Conservation (phyloP, 2,329 filamentous ascomycete species). For the Microdochium nivale region DNA sequence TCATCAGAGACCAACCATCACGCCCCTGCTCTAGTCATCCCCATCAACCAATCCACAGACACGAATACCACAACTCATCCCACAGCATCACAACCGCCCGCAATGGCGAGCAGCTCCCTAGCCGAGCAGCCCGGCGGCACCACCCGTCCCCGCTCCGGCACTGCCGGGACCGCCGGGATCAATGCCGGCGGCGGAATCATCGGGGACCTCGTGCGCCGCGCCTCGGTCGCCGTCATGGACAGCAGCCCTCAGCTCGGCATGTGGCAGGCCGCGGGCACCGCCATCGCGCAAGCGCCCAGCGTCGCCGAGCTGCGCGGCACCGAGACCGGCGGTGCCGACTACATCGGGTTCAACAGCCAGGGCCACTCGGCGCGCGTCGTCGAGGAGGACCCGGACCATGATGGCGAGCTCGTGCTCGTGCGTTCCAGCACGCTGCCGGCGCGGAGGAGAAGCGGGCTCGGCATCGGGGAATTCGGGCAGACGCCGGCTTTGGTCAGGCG, state of each 20-base stretch:
- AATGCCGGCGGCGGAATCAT: neutral
- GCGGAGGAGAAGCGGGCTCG: constrained; percentile 8
- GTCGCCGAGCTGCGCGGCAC: constrained; percentile 18
- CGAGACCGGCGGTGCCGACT: constrained; percentile 14
- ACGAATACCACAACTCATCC: neutral
- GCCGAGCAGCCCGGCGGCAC: neutral
- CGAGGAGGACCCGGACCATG: constrained; percentile 9
- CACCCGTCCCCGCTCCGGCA: neutral
- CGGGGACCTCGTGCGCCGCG: constrained; percentile 6
- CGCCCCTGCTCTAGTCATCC: too few species aligned
- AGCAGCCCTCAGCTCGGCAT: constrained; percentile 19
- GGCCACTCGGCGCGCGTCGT: constrained; percentile 18
- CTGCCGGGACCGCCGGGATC: too few species aligned
- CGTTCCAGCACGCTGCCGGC: constrained; percentile 9
- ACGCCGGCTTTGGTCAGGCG: neutral
- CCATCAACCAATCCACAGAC: neutral
- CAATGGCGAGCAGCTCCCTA: neutral
- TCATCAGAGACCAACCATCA: too few species aligned
- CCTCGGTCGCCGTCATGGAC: constrained; percentile 16
- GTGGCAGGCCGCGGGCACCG: constrained; percentile 21
- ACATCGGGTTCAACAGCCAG: constrained; percentile 17
- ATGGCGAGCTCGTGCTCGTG: constrained; percentile 11
- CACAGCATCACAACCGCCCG: neutral
- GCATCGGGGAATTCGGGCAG: constrained; percentile 1
- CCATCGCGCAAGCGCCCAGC: constrained; percentile 19